Percentiles rank a stretch among this genome's conserved stretches.
Conservation (phyloP, 1,284 basidiomycete species). For the Heliocybe sulcata region DNA sequence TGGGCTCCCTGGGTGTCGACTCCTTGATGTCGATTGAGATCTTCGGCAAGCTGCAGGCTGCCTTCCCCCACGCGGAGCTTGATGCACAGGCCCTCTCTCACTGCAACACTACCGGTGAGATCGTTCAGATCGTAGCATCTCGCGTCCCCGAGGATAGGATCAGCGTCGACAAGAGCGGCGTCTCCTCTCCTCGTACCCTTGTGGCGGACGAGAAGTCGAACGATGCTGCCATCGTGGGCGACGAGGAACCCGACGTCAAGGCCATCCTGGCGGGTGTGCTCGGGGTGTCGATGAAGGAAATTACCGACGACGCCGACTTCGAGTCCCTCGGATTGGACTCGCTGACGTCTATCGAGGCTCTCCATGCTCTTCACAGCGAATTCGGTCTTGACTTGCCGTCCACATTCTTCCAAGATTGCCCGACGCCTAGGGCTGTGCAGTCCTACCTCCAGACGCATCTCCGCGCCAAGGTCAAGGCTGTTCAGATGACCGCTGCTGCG, state of each 20-base stretch:
- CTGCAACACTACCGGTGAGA: conserved; percentile 31
- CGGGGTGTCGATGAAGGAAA: conserved; percentile 29
- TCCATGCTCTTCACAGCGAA: conserved; percentile 34
- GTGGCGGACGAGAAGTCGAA: conserved; percentile 22
- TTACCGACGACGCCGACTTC: conserved; percentile 37
- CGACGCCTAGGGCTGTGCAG: neutral
- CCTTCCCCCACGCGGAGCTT: conserved; percentile 26
- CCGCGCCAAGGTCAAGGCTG: conserved; percentile 1
- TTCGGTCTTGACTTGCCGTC: conserved; percentile 31
- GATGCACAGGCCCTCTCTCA: conserved; percentile 25
- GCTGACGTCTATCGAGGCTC: conserved; percentile 52
- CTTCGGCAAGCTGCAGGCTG: conserved; percentile 25
- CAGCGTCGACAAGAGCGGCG: conserved; percentile 7
- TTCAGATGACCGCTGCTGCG: neutral
- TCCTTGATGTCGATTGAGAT: conserved; percentile 52
- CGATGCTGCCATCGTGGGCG: conserved; percentile 10
- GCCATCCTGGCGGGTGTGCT: conserved; percentile 40
- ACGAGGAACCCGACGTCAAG: conserved; percentile 26
- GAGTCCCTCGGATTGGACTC: conserved; percentile 51
- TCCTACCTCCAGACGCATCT: conserved; percentile 6
- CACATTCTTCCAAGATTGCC: conserved; percentile 6
- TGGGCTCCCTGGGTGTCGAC: conserved; percentile 44
- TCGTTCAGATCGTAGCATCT: conserved; percentile 21
- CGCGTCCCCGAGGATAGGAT: conserved; percentile 6
- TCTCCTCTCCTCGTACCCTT: conserved; percentile 29